These are phyloP conservation scores for Dentipellis fragilis DNA, from an alignment of 768 basidiomycete species.

Conservation along the genomic window DNA sequence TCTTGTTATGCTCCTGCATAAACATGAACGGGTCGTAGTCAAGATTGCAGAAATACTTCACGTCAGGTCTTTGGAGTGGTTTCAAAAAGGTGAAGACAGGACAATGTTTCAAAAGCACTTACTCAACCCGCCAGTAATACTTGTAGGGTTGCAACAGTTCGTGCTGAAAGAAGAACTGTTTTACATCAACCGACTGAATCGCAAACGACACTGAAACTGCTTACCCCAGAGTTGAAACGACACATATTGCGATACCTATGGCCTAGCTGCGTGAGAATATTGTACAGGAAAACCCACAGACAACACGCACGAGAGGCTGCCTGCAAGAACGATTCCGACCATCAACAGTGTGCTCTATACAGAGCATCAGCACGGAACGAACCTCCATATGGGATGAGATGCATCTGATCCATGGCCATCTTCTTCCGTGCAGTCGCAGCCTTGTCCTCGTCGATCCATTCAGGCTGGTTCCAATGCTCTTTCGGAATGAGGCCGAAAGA, in stretches of 20 bases:
- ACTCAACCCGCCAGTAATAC: conserved; percentile 92
- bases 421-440: conserved; percentile 31
- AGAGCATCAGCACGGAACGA: neutral
- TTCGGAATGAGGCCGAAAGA: conserved; percentile 33
- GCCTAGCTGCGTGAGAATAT: neutral
- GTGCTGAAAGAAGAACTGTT: conserved; percentile 76
- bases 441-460: conserved; percentile 39
- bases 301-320: conserved; percentile 5
- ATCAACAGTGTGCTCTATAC: too few relatives aligned
- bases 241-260: conserved; percentile 42
- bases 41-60: conserved; percentile 76
- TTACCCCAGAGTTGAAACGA: conserved; percentile 38
- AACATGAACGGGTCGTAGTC: conserved; percentile 55
- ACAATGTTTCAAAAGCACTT: conserved; percentile 18
- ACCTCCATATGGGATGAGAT: conserved; percentile 6
- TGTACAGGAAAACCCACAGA: too few relatives aligned
- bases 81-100: neutral
- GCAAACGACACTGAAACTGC: conserved; percentile 2
- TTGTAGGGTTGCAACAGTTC: conserved; percentile 64
- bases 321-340: neutral
- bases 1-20: conserved; percentile 73
- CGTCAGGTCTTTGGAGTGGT: conserved; percentile 45
- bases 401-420: conserved; percentile 22
- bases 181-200: neutral
- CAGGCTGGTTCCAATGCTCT: conserved; percentile 40